Conservation (phyloP, 2,329 filamentous ascomycete species). For the Penicillium vulpinum region DNA sequence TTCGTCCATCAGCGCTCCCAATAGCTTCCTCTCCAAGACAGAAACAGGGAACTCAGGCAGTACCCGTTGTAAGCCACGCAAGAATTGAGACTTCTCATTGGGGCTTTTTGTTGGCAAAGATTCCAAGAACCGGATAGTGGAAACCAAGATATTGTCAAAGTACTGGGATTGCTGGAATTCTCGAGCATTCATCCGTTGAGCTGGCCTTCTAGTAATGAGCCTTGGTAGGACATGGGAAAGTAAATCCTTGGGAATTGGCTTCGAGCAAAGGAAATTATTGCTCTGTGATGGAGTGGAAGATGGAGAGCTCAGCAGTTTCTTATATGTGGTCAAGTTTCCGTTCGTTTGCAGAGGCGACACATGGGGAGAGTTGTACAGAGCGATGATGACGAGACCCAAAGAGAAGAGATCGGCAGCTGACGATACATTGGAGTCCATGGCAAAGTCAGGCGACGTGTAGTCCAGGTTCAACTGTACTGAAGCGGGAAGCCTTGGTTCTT, state of each 20-base stretch:
- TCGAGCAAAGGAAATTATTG: slow-evolving; percentile 83
- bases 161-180: slow-evolving; percentile 96
- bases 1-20: slow-evolving; percentile 87
- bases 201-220: slow-evolving; percentile 82
- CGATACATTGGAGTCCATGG: slow-evolving; percentile 85
- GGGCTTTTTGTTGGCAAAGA: slow-evolving; percentile 87
- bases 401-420: slow-evolving; percentile 90
- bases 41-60: slow-evolving; percentile 89
- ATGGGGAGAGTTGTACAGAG: slow-evolving; percentile 94
- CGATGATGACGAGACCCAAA: slow-evolving; percentile 80
- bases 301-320: slow-evolving; percentile 75
- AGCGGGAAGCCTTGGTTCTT: slow-evolving; percentile 78
- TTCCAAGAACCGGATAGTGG: slow-evolving; percentile 93
- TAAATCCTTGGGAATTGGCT: slow-evolving; percentile 77
- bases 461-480: slow-evolving; percentile 88
- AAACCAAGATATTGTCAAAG: slow-evolving; percentile 95
- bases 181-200: slow-evolving; percentile 79
- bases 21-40: slow-evolving; percentile 90
- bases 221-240: slow-evolving; percentile 73
- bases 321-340: slow-evolving; percentile 79
- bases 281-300: slow-evolving; percentile 73
- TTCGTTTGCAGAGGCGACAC: slow-evolving; percentile 80
- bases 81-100: slow-evolving; percentile 86
- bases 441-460: slow-evolving; percentile 92
- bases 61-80: slow-evolving; percentile 83